Base-by-base conservation (phyloP, 352 stramenopile species). In the Pythium monospermum region DNA sequence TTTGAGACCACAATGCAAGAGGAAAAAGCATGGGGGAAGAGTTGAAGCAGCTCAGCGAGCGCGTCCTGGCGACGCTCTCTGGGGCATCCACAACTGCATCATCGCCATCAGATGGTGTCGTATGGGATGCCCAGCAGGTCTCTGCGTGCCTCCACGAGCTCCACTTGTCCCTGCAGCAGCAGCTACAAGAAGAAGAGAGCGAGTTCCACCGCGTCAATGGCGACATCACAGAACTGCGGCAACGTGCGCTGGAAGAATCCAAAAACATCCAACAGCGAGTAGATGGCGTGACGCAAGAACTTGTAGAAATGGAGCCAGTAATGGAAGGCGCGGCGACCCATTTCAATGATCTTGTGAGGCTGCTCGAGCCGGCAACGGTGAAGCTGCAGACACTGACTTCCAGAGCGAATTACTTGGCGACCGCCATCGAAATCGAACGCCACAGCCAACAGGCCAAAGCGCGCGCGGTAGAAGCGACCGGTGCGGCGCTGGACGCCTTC, bases 341-440 rank as follows among this genome's bases (percentile, higher is more conserved):
- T 32, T 85, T 89, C 42, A n/a, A 25, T 38, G 35, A 58, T 12
- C 53, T 89, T 18, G 55, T 71, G 46, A 70, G 50, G 44, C 57
- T 83, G 28, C 45, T 83, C 4, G 59, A 49, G 2, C 73, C 75
- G 1, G 32, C 57, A 6, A 58, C 66, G 26, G 23, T 43, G 6
- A 69, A 57, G 6, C 56, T 87, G 12, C 51, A 68, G 43, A 49
- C 22, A 10, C 64, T 89, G 0, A 57, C 74, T 15, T 66, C 54
- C 18, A 67, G 73, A 27, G 65, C 73, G 4, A 62, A 48, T 18
- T 85, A 85, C 51, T 59, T 83, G 8, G 43, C 67, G 45, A 65
- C 55, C 0, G 75, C 69, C 4, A 35, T 89, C 1, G 59, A 87
- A 50, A 68, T 83, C 21, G 75, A 89, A 53, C 61, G 49, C n/a